phyloP scores from a whole-genome alignment of 768 basidiomycete species.

The Mycena crocata region DNA sequence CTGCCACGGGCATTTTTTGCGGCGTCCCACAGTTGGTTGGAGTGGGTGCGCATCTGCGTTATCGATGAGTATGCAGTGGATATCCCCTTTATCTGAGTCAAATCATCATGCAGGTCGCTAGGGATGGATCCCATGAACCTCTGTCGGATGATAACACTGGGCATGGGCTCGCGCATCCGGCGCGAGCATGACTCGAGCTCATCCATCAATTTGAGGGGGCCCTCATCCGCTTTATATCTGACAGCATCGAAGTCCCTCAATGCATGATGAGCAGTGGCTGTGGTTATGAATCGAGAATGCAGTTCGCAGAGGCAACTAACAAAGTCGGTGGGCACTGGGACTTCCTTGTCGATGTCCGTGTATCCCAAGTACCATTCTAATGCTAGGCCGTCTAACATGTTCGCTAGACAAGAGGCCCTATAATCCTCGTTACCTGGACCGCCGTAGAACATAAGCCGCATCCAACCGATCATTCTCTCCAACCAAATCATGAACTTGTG shows the following conservation, averaged over 20 bases:
- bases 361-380: slow-evolving; percentile 9
- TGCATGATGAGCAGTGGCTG: background rate
- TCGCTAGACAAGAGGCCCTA: background rate
- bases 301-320: background rate
- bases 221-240: background rate
- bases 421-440: background rate
- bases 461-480: background rate
- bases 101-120: background rate
- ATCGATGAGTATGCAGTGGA: background rate
- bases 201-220: slow-evolving; percentile 1
- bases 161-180: background rate
- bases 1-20: background rate
- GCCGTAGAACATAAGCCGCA: slow-evolving; percentile 13
- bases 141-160: background rate
- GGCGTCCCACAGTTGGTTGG: background rate
- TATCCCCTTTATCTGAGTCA: background rate
- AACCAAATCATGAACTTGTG: background rate
- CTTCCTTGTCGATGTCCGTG: background rate
- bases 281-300: slow-evolving; percentile 2
- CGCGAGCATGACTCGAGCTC: background rate
- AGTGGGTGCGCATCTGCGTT: background rate
- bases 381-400: background rate
- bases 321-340: too few relatives aligned
- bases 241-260: background rate
- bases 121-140: background rate